A percentile compares a stretch with the other conserved stretches of the same genome.
These are phyloP conservation scores for Casaregolazyma suthepensis DNA, from an alignment of 1,139 yeast genomes.

Conservation along the genomic window DNA sequence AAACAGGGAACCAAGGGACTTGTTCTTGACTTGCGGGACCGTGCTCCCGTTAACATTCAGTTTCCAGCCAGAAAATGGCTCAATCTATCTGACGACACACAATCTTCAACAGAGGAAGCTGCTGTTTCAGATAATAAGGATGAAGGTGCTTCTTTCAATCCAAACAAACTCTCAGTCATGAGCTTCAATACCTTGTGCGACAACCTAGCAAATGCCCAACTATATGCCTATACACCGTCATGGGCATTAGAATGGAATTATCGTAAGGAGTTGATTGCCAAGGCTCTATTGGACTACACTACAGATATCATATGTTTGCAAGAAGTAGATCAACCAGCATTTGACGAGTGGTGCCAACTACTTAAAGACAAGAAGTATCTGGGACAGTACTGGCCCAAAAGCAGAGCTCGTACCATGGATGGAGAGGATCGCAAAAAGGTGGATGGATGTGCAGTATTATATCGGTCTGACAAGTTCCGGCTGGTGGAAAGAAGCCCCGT, in stretches of 20 bases:
- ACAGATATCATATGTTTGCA: constrained; percentile 86
- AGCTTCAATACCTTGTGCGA: constrained; percentile 92
- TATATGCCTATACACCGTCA: constrained; percentile 92
- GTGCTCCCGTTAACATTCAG: constrained; percentile 58
- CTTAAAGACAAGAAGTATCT: constrained; percentile 71
- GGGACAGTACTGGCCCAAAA: constrained; percentile 78
- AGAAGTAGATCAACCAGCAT: constrained; percentile 87
- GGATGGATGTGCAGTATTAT: constrained; percentile 96
- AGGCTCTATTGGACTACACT: constrained; percentile 58
- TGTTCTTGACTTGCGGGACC: constrained; percentile 73
- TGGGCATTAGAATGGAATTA: constrained; percentile 98
- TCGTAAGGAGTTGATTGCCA: constrained; percentile 67
- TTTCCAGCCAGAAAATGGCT: constrained; percentile 82
- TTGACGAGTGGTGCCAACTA: constrained; percentile 82
- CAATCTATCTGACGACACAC: constrained; percentile 48
- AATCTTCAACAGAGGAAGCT: constrained; percentile 24
- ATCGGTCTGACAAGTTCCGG: constrained; percentile 60
- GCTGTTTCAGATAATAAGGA: constrained; percentile 22
- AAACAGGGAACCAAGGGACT: constrained; percentile 84
- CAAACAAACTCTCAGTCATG: constrained; percentile 56
- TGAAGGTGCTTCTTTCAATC: background rate
- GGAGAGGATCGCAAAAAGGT: constrained; percentile 81
- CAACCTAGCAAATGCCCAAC: constrained; percentile 85
- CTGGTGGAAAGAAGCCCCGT: constrained; percentile 65
- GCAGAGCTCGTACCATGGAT: constrained; percentile 85